A percentile compares a stretch with the other conserved stretches of the same genome.
phyloP scores from a whole-genome alignment of 139 green algal genomes.

The Desmodesmus armatus region DNA sequence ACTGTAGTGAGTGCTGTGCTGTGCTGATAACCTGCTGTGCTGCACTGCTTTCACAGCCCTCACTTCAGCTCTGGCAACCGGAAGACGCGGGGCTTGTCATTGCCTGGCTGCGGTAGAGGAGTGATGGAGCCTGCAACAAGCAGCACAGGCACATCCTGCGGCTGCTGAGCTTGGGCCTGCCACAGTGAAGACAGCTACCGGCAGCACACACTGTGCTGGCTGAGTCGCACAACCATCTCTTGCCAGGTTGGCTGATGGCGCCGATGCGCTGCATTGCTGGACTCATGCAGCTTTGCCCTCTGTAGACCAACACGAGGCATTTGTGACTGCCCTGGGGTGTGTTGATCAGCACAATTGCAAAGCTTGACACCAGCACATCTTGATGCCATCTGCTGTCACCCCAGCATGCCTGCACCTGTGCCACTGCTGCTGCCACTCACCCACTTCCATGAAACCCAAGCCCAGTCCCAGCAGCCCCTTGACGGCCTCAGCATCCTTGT shows the following conservation, averaged over 20 bases:
- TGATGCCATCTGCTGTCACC: background rate
- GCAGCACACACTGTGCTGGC: background rate
- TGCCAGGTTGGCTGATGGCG: too few relatives aligned
- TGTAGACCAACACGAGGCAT: too few relatives aligned
- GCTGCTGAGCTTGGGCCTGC: too few relatives aligned
- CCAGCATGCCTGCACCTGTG: background rate
- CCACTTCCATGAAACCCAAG: slow-evolving; percentile 96
- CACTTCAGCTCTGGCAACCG: slow-evolving; percentile 83
- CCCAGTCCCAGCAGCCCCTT: slow-evolving; percentile 86
- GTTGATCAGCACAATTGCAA: too few relatives aligned
- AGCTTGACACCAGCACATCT: too few relatives aligned
- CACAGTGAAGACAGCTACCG: too few relatives aligned
- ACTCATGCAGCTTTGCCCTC: too few relatives aligned
- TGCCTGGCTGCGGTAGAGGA: slow-evolving; percentile 93
- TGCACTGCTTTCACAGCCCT: background rate
- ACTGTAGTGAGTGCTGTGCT: slow-evolving; percentile 22
- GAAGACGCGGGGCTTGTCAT: slow-evolving; percentile 93
- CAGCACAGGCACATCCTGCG: background rate
- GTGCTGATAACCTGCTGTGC: background rate
- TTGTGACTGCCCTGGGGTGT: too few relatives aligned
- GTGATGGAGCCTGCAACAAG: slow-evolving; percentile 85
- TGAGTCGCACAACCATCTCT: too few relatives aligned
- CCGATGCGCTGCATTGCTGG: too few relatives aligned
- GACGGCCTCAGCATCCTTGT: slow-evolving; percentile 94
- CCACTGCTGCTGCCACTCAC: slow-evolving; percentile 52